These are phyloP conservation scores for Draba incana DNA, from an alignment of 345 rosid genomes.

Conservation along the genomic window DNA sequence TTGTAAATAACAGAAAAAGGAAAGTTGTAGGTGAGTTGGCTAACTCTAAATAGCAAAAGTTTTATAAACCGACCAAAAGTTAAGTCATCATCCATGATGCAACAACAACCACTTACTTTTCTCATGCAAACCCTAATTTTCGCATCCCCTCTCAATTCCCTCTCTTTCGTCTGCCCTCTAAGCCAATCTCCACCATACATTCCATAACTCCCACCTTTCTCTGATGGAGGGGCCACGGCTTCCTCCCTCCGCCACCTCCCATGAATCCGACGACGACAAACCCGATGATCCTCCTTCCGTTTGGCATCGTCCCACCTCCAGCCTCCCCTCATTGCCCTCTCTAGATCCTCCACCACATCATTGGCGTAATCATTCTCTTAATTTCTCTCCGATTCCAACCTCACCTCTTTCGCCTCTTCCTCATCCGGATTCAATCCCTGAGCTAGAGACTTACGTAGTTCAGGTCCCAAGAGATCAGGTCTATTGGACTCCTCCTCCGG, in stretches of 20 bases:
- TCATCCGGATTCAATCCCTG: slow-evolving; percentile 21
- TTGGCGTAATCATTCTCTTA: slow-evolving; percentile 40
- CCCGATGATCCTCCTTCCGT: slow-evolving; percentile 31
- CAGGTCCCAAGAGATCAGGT: slow-evolving; percentile 74
- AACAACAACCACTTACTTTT: slow-evolving; percentile 42
- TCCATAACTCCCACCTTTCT: slow-evolving; percentile 47
- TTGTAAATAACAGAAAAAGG: slow-evolving; percentile 26
- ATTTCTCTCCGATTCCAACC: slow-evolving; percentile 16
- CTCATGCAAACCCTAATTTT: slow-evolving; percentile 52
- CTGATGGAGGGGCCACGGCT: slow-evolving; percentile 66
- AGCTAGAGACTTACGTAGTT: slow-evolving; percentile 53
- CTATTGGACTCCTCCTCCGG: slow-evolving; percentile 63
- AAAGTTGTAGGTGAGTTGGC: slow-evolving; percentile 31
- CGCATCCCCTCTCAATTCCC: slow-evolving; percentile 30
- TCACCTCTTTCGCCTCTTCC: slow-evolving; percentile 29
- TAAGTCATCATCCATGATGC: slow-evolving; percentile 17
- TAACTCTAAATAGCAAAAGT: slow-evolving; percentile 34
- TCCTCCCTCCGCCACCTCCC: slow-evolving; percentile 39
- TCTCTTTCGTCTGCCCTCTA: slow-evolving; percentile 35
- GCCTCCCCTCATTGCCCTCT: slow-evolving; percentile 35
- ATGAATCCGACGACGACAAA: slow-evolving; percentile 26
- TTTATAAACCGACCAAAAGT: slow-evolving; percentile 35
- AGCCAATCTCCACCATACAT: slow-evolving; percentile 38
- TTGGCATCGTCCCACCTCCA: slow-evolving; percentile 42
- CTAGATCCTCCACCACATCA: slow-evolving; percentile 36